Evolutionary conservation across 148 eudicot genomes (phyloP).

Genomic region (Silene latifolia): DNA sequence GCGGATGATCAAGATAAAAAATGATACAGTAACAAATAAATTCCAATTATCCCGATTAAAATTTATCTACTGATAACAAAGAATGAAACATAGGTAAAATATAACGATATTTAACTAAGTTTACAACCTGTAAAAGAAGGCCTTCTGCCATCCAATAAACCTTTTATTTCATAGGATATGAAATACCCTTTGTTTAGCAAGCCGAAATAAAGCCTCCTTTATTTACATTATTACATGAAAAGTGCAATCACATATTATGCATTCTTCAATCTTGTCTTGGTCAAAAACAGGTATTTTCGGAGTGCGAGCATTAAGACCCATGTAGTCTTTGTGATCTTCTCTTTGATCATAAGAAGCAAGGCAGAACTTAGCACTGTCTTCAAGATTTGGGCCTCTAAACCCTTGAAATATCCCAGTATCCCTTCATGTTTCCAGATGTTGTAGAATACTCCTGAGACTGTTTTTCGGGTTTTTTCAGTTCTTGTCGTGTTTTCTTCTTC

Average conservation of each 20-base stretch:
- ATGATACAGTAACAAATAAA: not conserved
- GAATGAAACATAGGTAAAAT: not conserved
- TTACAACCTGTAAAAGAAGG: conserved; percentile 3
- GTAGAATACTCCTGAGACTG: conserved; percentile 44
- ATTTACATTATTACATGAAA: conserved; percentile 3
- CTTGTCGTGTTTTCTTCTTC: conserved; percentile 38
- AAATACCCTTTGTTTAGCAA: conserved; percentile 10
- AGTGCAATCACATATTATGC: conserved; percentile 26
- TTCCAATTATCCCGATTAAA: not conserved
- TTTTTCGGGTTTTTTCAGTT: conserved; percentile 43
- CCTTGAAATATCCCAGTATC: conserved; percentile 73
- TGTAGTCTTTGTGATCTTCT: conserved; percentile 83
- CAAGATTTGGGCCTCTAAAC: conserved; percentile 39
- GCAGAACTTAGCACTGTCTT: conserved; percentile 96
- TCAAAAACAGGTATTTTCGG: conserved; percentile 38
- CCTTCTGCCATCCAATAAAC: conserved; percentile 4
- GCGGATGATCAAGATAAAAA: too few relatives aligned
- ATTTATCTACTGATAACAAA: conserved; percentile 6
- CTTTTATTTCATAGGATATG: conserved; percentile 17
- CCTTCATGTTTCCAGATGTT: conserved; percentile 87
- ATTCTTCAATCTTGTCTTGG: conserved; percentile 50
- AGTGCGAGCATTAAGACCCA: conserved; percentile 83
- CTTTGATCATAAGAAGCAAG: conserved; percentile 89
- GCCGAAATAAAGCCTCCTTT: conserved; percentile 5
- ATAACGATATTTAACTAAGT: not conserved